These are phyloP conservation scores for Calocera viscosa DNA, from an alignment of 768 basidiomycete species.

Conservation along the genomic window DNA sequence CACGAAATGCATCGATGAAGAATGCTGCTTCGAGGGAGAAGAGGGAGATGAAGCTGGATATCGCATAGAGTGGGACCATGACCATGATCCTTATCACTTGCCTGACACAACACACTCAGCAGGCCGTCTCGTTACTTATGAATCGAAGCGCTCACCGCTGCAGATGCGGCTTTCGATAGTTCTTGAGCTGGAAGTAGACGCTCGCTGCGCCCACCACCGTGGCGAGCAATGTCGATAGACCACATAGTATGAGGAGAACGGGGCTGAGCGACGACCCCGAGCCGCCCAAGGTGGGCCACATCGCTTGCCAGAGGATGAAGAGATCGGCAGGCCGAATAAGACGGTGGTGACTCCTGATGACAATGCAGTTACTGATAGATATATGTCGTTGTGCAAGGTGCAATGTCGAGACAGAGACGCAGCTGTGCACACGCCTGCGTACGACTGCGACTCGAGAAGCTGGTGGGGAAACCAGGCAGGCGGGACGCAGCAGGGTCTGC, in stretches of 20 bases:
- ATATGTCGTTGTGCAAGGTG: not conserved
- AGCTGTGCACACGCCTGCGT: not conserved
- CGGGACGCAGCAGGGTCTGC: too few species aligned
- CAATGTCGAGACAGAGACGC: not conserved
- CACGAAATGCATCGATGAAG: constrained; percentile 86
- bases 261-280: constrained; percentile 42
- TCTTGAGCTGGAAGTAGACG: constrained; percentile 70
- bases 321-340: not conserved
- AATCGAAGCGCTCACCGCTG: constrained; percentile 46
- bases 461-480: not conserved
- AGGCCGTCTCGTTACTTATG: not conserved
- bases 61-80: constrained; percentile 89
- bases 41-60: constrained; percentile 82
- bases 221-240: constrained; percentile 52
- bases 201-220: constrained; percentile 61
- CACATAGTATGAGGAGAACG: constrained; percentile 47
- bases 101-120: constrained; percentile 29
- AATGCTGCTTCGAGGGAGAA: constrained; percentile 92
- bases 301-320: not conserved
- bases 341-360: not conserved
- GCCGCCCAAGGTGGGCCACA: constrained; percentile 27
- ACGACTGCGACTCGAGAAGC: not conserved
- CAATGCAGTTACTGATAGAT: not conserved
- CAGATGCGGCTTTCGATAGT: constrained; percentile 68
- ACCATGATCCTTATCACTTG: constrained; percentile 92